Percentiles rank a stretch among this genome's conserved stretches.
Conservation (phyloP, 2,329 filamentous ascomycete genomes). For the Penicillium olsonii region DNA sequence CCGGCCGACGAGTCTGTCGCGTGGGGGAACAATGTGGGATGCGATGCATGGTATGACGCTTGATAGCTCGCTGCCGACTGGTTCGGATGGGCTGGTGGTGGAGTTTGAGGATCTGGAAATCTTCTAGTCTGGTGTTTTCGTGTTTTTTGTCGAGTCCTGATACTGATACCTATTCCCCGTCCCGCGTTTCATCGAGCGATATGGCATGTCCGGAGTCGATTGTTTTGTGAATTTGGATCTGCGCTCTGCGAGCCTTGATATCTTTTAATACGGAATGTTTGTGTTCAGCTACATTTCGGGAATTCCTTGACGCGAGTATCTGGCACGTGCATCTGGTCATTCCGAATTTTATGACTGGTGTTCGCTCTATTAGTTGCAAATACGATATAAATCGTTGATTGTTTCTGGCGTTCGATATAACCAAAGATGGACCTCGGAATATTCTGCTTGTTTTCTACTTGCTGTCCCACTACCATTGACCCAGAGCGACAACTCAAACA, state of each 20-base stretch:
- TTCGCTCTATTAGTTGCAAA: too few relatives aligned
- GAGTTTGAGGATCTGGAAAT: conserved; percentile 56
- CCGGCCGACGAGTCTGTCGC: conserved; percentile 53
- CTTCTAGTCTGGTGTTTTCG: conserved; percentile 33
- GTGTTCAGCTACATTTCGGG: not conserved
- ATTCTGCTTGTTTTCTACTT: too few relatives aligned
- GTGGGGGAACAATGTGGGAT: conserved; percentile 42
- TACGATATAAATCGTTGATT: too few relatives aligned
- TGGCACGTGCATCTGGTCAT: not conserved
- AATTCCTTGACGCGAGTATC: not conserved
- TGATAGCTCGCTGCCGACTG: conserved; percentile 23
- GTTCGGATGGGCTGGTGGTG: conserved; percentile 46
- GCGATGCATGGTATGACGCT: conserved; percentile 37
- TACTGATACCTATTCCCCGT: conserved; percentile 22
- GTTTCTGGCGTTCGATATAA: too few relatives aligned
- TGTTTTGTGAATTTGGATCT: not conserved
- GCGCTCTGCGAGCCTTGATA: not conserved
- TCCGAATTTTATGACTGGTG: too few relatives aligned
- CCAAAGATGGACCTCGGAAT: too few relatives aligned
- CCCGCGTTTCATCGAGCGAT: conserved; percentile 24
- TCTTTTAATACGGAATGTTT: not conserved
- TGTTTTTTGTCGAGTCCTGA: conserved; percentile 12
- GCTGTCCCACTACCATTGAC: too few relatives aligned
- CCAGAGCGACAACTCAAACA: too few relatives aligned
- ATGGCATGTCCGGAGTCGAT: conserved; percentile 25